Conservation (phyloP, 176 grass and related monocot species). For the Hyparrhenia diplandra region DNA sequence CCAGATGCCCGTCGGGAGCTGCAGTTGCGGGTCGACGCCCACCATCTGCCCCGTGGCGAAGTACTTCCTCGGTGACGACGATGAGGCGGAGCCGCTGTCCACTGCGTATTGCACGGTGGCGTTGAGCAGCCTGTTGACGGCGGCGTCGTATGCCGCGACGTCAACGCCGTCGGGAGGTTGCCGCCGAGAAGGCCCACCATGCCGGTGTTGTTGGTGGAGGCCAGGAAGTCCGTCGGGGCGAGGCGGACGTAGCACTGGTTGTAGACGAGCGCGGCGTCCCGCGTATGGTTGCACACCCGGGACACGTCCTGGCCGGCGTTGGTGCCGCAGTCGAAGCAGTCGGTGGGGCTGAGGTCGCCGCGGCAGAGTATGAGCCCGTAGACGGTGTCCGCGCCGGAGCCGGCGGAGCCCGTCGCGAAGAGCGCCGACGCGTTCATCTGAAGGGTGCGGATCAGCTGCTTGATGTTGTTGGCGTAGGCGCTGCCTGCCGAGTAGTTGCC, state of each 20-base stretch:
- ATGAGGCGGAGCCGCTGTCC: too few relatives aligned
- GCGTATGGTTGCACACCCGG: conserved; percentile 6
- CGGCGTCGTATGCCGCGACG: background rate
- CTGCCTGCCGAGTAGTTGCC: background rate
- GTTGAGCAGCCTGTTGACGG: conserved; percentile 22
- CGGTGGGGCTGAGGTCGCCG: background rate
- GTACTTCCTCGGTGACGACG: background rate
- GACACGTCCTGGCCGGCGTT: background rate
- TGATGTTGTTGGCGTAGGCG: too few relatives aligned
- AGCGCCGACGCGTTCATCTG: too few relatives aligned
- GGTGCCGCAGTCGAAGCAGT: conserved; percentile 42
- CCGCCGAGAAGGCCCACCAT: too few relatives aligned
- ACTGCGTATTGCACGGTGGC: conserved; percentile 19
- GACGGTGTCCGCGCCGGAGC: background rate
- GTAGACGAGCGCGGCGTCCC: conserved; percentile 19
- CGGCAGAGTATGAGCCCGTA: conserved; percentile 51
- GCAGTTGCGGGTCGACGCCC: background rate
- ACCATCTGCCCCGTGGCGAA: conserved; percentile 32
- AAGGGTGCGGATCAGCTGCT: too few relatives aligned
- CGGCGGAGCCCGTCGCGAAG: background rate
- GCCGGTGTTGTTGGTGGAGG: background rate
- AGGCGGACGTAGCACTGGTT: background rate
- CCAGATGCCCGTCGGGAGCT: conserved; percentile 31
- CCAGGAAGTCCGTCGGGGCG: conserved; percentile 32
- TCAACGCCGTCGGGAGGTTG: background rate